Percentiles rank a stretch among this genome's conserved stretches.
phyloP scores from a whole-genome alignment of 441 rosid species.

The Croton laevigatus region DNA sequence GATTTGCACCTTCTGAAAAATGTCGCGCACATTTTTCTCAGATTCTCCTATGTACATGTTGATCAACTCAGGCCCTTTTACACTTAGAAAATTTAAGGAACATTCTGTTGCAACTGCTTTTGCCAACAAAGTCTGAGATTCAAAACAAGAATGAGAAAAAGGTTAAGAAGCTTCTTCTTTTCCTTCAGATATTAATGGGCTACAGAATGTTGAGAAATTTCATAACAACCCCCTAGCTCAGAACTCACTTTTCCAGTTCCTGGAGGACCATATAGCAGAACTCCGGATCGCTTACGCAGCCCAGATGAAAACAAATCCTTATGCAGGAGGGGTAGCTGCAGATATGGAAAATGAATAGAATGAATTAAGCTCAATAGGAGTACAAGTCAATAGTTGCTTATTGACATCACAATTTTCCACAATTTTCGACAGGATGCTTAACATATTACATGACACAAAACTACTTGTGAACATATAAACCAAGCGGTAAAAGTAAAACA shows the following conservation, averaged over 20 bases:
- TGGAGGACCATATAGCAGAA: slow-evolving; percentile 97
- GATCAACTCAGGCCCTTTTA: slow-evolving; percentile 96
- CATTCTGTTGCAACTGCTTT: slow-evolving; percentile 99
- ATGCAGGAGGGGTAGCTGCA: slow-evolving; percentile 88
- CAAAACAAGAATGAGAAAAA: slow-evolving; percentile 6
- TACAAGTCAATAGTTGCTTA: background rate
- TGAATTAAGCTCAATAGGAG: slow-evolving; percentile 5
- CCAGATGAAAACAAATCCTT: slow-evolving; percentile 96
- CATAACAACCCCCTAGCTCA: slow-evolving; percentile 15
- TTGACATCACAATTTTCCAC: slow-evolving; percentile 5
- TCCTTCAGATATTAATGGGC: slow-evolving; percentile 13
- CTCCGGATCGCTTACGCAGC: slow-evolving; percentile 96
- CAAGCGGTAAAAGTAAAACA: slow-evolving; percentile 1
- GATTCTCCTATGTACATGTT: slow-evolving; percentile 99
- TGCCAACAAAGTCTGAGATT: slow-evolving; percentile 78
- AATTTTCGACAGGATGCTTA: slow-evolving; percentile 1
- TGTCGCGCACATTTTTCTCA: slow-evolving; percentile 91
- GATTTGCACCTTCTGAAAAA: slow-evolving; percentile 73
- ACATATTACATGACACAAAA: background rate
- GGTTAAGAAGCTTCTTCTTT: slow-evolving; percentile 9
- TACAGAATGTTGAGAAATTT: slow-evolving; percentile 12
- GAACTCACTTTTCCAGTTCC: slow-evolving; percentile 92
- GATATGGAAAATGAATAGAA: slow-evolving; percentile 10
- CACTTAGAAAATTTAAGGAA: slow-evolving; percentile 91
- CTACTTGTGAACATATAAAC: slow-evolving; percentile 7